A percentile compares a stretch with the other conserved stretches of the same genome.
Conservation (phyloP, 2,329 filamentous ascomycete genomes). For the Fusarium kyushuense region DNA sequence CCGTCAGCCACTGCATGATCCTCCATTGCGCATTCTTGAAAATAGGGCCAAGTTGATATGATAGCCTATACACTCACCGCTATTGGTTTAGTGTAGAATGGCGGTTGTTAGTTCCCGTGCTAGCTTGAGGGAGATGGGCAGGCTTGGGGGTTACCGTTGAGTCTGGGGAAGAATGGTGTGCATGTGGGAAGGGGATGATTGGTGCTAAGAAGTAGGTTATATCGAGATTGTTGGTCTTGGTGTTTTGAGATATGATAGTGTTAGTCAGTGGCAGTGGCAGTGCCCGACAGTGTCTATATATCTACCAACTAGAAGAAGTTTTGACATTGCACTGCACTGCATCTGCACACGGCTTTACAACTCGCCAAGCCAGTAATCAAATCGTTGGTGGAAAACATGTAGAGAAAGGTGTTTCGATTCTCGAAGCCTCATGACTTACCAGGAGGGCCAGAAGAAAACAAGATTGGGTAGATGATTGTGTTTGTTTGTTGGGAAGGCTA, state of each 20-base stretch:
- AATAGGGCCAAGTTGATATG: not conserved
- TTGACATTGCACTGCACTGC: not conserved
- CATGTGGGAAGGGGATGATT: not conserved
- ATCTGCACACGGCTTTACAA: not conserved
- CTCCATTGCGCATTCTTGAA: not conserved
- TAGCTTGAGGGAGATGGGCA: constrained; percentile 5
- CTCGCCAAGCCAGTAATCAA: not conserved
- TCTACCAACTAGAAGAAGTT: not conserved
- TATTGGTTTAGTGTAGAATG: constrained; percentile 1
- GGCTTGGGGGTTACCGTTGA: not conserved
- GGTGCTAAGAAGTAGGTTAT: not conserved
- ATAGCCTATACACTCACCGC: constrained; percentile 11
- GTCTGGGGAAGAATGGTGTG: not conserved
- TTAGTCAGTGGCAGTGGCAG: not conserved
- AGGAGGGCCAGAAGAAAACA: not conserved
- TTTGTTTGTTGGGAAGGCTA: not conserved
- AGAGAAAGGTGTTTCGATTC: not conserved
- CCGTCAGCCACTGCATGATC: not conserved
- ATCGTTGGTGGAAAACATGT: not conserved
- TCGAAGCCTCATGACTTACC: not conserved
- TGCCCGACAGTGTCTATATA: not conserved
- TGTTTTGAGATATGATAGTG: not conserved
- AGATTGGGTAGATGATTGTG: not conserved
- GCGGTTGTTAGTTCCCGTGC: constrained; percentile 6
- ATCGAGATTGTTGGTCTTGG: not conserved